phyloP scores from a whole-genome alignment of 1,139 yeast genomes.

The Yamadazyma atlantica region DNA sequence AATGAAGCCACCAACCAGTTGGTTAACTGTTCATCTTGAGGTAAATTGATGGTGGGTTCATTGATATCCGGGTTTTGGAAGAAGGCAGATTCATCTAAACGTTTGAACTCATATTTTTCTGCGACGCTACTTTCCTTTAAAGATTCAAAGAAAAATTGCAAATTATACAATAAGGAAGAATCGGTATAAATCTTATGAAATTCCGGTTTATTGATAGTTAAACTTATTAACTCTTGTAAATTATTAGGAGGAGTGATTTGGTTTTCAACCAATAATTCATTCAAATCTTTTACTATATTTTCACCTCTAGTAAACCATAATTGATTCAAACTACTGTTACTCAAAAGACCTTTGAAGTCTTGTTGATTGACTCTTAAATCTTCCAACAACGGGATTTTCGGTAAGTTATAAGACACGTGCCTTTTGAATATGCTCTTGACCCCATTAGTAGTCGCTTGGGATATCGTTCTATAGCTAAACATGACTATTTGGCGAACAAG shows the following conservation, averaged over 20 bases:
- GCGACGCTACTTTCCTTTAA: conserved; percentile 33
- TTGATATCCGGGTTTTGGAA: conserved; percentile 41
- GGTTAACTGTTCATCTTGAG: conserved; percentile 35
- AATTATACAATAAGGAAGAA: conserved; percentile 60
- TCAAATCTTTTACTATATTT: conserved; percentile 47
- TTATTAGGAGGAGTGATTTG: conserved; percentile 24
- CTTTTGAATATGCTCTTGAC: background rate
- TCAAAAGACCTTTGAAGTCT: conserved; percentile 56
- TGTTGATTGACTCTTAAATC: conserved; percentile 27
- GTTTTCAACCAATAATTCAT: conserved; percentile 33
- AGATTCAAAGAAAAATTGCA: conserved; percentile 58
- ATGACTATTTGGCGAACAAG: no score
- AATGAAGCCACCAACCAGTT: conserved; percentile 55
- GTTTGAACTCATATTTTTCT: conserved; percentile 15
- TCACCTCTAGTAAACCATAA: conserved; percentile 62
- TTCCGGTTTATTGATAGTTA: conserved; percentile 49
- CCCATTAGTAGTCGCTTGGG: background rate
- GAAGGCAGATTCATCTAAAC: conserved; percentile 31
- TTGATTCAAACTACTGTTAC: conserved; percentile 50
- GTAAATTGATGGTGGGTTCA: conserved; percentile 24
- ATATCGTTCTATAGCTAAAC: conserved; percentile 2
- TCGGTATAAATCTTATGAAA: conserved; percentile 50
- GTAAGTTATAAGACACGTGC: conserved; percentile 20
- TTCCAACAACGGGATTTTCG: conserved; percentile 34
- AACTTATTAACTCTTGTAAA: conserved; percentile 36